These are phyloP conservation scores for Dryas octopetala DNA, from an alignment of 306 rosid species.

Conservation along the genomic window DNA sequence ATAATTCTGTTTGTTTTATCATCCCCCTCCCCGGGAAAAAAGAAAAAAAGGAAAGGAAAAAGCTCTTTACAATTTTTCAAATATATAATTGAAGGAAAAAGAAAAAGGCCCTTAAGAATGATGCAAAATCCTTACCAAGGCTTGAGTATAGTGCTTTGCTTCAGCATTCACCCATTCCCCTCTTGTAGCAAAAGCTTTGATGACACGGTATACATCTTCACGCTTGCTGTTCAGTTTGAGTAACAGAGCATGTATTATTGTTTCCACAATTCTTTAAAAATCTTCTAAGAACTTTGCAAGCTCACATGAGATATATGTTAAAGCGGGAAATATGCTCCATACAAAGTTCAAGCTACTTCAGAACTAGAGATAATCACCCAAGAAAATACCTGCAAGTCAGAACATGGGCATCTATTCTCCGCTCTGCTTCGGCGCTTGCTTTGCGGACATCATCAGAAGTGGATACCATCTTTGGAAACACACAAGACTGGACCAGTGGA, in stretches of 20 bases:
- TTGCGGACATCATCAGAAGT: constrained; percentile 65
- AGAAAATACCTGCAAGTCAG: constrained; percentile 66
- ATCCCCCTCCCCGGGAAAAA: no score
- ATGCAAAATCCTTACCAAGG: constrained; percentile 55
- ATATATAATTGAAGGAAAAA: not conserved
- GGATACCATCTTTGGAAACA: constrained; percentile 77
- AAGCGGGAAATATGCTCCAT: not conserved
- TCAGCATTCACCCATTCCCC: constrained; percentile 77
- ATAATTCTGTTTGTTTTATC: no score
- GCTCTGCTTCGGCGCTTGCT: constrained; percentile 92
- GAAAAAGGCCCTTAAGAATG: not conserved
- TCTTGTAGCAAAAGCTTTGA: constrained; percentile 68
- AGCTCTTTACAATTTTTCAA: not conserved
- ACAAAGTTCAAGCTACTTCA: not conserved
- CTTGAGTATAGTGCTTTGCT: constrained; percentile 59
- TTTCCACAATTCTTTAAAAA: constrained; percentile 15
- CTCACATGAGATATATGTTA: not conserved
- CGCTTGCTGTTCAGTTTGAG: constrained; percentile 66
- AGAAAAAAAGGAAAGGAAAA: no score
- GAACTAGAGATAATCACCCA: constrained; percentile 7
- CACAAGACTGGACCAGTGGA: constrained; percentile 78
- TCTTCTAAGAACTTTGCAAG: not conserved
- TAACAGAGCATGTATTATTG: constrained; percentile 25
- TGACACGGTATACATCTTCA: constrained; percentile 77
- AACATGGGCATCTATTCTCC: constrained; percentile 76